Evolutionary conservation across 768 basidiomycete genomes (phyloP).

Genomic region (Trametopsis cervina): DNA sequence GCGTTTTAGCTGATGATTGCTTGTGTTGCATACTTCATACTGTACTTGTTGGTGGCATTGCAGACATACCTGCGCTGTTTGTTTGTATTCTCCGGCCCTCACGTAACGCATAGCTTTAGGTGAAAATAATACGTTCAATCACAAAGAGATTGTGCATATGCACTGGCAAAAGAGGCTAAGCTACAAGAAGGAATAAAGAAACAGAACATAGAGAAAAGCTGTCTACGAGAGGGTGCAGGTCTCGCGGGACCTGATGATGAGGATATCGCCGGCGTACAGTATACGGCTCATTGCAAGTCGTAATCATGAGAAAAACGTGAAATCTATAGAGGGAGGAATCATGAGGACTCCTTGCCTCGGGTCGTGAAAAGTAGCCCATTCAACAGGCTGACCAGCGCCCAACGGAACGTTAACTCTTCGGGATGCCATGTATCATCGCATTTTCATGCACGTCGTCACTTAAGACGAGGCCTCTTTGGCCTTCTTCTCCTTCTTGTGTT

Average conservation of each 20-base stretch:
- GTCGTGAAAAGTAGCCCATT: not conserved
- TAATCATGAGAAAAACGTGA: conserved; percentile 6
- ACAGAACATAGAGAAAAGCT: not conserved
- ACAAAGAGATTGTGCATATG: too few relatives aligned
- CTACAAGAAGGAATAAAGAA: not conserved
- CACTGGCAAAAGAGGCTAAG: too few relatives aligned
- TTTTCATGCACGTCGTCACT: not conserved
- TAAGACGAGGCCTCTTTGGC: not conserved
- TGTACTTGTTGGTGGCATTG: not conserved
- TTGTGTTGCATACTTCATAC: not conserved
- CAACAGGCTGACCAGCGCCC: not conserved
- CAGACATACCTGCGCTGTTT: too few relatives aligned
- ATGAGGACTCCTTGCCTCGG: not conserved
- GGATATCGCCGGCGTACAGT: not conserved
- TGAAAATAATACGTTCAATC: too few relatives aligned
- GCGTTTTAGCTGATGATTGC: conserved; percentile 15
- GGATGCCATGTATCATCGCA: not conserved
- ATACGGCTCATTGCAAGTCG: conserved; percentile 2
- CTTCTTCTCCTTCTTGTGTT: conserved; percentile 3
- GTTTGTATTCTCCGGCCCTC: too few relatives aligned
- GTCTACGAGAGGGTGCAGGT: not conserved
- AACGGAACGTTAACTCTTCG: not conserved
- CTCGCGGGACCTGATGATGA: not conserved
- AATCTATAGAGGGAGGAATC: not conserved
- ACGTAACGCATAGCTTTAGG: too few relatives aligned